A percentile compares a stretch with the other conserved stretches of the same genome.
phyloP scores from a whole-genome alignment of 2,329 filamentous ascomycete genomes.

The Diaporthe citrichinensis region DNA sequence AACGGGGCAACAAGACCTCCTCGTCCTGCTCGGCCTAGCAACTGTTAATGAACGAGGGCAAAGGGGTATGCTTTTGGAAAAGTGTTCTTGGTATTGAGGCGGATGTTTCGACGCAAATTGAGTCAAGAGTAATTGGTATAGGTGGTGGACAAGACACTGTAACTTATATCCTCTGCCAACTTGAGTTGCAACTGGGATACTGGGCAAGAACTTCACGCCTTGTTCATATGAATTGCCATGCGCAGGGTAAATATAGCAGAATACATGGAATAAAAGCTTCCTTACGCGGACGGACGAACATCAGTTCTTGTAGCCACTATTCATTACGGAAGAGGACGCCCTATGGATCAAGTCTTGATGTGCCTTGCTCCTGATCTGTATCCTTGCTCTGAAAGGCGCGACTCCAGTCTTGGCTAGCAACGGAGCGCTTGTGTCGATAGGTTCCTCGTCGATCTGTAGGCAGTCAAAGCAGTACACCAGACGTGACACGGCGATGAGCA shows the following conservation, averaged over 20 bases:
- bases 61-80: not conserved
- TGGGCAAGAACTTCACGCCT: too few species aligned
- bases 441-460: not conserved
- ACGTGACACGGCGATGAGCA: constrained; percentile 16
- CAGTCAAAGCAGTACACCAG: constrained; percentile 16
- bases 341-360: not conserved
- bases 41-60: not conserved
- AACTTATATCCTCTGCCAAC: not conserved
- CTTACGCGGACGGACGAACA: not conserved
- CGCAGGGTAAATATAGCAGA: not conserved
- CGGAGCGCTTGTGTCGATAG: not conserved
- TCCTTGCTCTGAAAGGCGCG: not conserved
- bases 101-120: not conserved
- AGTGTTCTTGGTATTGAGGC: not conserved
- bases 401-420: not conserved
- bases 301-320: not conserved
- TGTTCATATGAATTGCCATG: not conserved
- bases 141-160: too few species aligned
- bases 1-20: constrained; percentile 6
- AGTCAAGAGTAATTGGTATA: not conserved
- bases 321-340: not conserved
- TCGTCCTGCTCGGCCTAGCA: constrained; percentile 6
- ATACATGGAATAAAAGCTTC: not conserved
- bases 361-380: not conserved
- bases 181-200: not conserved